Evolutionary conservation across 192 early-diverging fungal genomes (phyloP).

Genomic region (Coemansia sp.): DNA sequence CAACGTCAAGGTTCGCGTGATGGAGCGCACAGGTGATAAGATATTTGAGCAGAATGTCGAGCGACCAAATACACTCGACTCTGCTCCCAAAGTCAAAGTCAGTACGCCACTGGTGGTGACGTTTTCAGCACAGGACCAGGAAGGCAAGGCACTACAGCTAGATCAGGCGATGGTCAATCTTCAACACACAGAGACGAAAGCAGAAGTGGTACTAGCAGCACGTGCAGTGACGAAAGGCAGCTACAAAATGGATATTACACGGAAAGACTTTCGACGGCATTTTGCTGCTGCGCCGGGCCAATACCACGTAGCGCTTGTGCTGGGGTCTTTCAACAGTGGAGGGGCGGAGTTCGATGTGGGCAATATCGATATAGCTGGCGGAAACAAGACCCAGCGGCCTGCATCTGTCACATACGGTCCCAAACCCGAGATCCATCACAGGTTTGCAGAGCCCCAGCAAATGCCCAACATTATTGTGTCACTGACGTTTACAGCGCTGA

Average conservation of each 20-base stretch:
- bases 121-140: slow-evolving; percentile 15
- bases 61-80: slow-evolving; percentile 16
- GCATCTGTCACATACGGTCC: slow-evolving; percentile 6
- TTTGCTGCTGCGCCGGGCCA: slow-evolving; percentile 19
- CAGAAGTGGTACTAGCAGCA: slow-evolving; percentile 30
- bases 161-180: slow-evolving; percentile 50
- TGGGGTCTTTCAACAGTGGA: slow-evolving; percentile 39
- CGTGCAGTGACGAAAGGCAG: slow-evolving; percentile 17
- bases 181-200: slow-evolving; percentile 25
- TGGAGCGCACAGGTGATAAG: slow-evolving; percentile 53
- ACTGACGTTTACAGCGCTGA: slow-evolving; percentile 27
- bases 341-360: slow-evolving; percentile 40
- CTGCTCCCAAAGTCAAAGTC: slow-evolving; percentile 24
- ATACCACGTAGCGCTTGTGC: slow-evolving; percentile 34
- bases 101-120: slow-evolving; percentile 34
- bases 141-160: slow-evolving; percentile 12
- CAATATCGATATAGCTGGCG: slow-evolving; percentile 22
- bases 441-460: slow-evolving; percentile 45
- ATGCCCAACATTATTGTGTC: slow-evolving; percentile 42
- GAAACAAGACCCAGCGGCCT: slow-evolving; percentile 1
- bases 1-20: slow-evolving; percentile 32
- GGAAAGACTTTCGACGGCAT: slow-evolving; percentile 37
- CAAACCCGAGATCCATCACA: slow-evolving; percentile 37
- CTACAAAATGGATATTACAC: slow-evolving; percentile 34
- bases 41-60: slow-evolving; percentile 28